phyloP scores from a whole-genome alignment of 345 rosid species.

The Lumnitzera racemosa region DNA sequence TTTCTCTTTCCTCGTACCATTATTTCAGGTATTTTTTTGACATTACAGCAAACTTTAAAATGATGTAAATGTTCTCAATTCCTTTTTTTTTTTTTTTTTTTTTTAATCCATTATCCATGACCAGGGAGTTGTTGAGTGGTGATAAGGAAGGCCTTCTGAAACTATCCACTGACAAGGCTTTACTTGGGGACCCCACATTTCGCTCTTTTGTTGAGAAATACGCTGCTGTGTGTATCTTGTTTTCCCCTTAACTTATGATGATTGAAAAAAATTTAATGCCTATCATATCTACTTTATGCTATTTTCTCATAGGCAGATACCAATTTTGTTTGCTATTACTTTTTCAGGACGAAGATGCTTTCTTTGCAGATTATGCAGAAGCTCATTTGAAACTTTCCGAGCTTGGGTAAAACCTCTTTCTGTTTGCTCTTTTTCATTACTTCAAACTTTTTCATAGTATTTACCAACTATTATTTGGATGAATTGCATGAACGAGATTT shows the following conservation, averaged over 20 bases:
- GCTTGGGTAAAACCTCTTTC: constrained; percentile 60
- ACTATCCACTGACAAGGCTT: constrained; percentile 75
- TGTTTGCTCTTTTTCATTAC: background rate
- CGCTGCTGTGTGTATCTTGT: constrained; percentile 40
- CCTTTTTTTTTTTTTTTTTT: constrained; percentile 5
- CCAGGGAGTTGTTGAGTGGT: constrained; percentile 75
- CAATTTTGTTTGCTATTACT: constrained; percentile 83
- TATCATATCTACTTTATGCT: background rate
- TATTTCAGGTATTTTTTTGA: constrained; percentile 69
- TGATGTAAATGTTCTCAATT: constrained; percentile 21
- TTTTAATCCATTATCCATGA: background rate
- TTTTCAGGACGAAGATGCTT: constrained; percentile 99
- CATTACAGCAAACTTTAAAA: constrained; percentile 84
- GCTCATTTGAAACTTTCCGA: constrained; percentile 88
- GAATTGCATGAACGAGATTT: no score
- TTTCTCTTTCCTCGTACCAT: background rate
- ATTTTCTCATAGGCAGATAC: constrained; percentile 40
- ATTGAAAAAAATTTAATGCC: background rate
- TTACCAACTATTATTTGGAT: background rate
- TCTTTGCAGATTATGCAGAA: constrained; percentile 74
- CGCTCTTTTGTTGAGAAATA: constrained; percentile 86
- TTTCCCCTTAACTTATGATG: background rate
- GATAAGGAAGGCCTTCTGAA: constrained; percentile 83
- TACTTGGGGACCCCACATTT: constrained; percentile 71
- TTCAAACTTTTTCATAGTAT: background rate